Evolutionary conservation across 179 eudicot species (phyloP).

Genomic region (Silene vulgaris): DNA sequence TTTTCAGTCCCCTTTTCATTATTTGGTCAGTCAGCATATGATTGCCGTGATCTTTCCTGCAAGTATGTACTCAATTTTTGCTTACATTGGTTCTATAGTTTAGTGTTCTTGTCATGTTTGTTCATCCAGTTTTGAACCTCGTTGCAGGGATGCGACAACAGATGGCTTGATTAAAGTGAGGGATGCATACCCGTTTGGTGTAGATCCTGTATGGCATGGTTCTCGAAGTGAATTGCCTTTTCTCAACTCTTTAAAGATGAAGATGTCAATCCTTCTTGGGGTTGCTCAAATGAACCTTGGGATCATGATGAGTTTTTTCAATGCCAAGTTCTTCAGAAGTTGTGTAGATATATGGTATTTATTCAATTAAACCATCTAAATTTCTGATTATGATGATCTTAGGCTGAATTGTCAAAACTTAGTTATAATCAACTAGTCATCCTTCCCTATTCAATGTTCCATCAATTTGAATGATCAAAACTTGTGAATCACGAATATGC

Average conservation of each 20-base stretch:
- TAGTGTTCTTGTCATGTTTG: conserved; percentile 7
- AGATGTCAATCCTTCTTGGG: conserved; percentile 94
- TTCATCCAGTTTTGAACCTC: conserved; percentile 8
- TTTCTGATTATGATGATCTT: not conserved
- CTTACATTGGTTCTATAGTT: conserved; percentile 5
- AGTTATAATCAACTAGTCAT: not conserved
- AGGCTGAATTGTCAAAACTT: conserved; percentile 9
- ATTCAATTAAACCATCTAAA: conserved; percentile 12
- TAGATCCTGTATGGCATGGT: conserved; percentile 88
- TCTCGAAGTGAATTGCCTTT: conserved; percentile 82
- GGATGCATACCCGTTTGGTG: conserved; percentile 75
- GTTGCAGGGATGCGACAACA: conserved; percentile 64
- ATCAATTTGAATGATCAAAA: not conserved
- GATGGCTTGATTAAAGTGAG: conserved; percentile 62
- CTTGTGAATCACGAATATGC: not conserved
- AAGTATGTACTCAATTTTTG: conserved; percentile 34
- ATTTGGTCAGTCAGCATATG: conserved; percentile 75
- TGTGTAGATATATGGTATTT: conserved; percentile 59
- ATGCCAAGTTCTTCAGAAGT: conserved; percentile 61
- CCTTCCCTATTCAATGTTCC: not conserved
- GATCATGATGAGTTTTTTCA: conserved; percentile 59
- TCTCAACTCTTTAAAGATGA: conserved; percentile 84
- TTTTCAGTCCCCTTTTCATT: conserved; percentile 75
- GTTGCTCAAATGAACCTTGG: conserved; percentile 85
- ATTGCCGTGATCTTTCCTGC: conserved; percentile 66